A percentile compares a stretch with the other conserved stretches of the same genome.
Evolutionary conservation across 208 protist species (phyloP).

Genomic region (Crithidia sp.): DNA sequence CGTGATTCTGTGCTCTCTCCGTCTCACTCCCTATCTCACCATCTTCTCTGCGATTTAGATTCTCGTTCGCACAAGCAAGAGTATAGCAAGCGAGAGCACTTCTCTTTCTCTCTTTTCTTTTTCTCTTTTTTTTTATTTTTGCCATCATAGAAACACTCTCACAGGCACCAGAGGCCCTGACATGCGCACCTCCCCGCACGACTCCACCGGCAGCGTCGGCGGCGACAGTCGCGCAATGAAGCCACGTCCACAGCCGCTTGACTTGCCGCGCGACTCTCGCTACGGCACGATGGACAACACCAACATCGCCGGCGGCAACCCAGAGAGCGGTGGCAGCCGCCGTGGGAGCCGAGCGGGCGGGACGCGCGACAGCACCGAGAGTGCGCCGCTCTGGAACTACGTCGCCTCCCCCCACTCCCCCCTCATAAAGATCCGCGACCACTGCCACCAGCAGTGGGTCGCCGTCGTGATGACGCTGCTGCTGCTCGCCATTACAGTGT

Average conservation of each 20-base stretch:
- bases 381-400: slow-evolving; percentile 46
- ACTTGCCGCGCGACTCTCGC: slow-evolving; percentile 24
- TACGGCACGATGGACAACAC: slow-evolving; percentile 41
- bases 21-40: no score
- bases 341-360: not conserved
- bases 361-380: slow-evolving; percentile 5
- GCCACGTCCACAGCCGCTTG: slow-evolving; percentile 41
- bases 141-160: not conserved
- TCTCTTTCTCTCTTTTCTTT: no score
- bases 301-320: not conserved
- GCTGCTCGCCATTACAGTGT: slow-evolving; percentile 54
- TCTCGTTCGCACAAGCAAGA: no score
- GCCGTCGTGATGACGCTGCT: slow-evolving; percentile 52
- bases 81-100: no score
- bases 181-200: slow-evolving; percentile 14
- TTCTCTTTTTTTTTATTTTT: not conserved
- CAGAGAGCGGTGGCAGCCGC: not conserved
- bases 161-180: not conserved
- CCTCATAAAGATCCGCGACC: slow-evolving; percentile 52
- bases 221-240: slow-evolving; percentile 7
- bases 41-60: no score
- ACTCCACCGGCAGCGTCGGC: not conserved
- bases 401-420: slow-evolving; percentile 49
- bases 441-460: slow-evolving; percentile 79
- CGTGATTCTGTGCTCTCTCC: no score